Evolutionary conservation across 257 asterid species (phyloP).

Genomic region (Forsythia suspensa): DNA sequence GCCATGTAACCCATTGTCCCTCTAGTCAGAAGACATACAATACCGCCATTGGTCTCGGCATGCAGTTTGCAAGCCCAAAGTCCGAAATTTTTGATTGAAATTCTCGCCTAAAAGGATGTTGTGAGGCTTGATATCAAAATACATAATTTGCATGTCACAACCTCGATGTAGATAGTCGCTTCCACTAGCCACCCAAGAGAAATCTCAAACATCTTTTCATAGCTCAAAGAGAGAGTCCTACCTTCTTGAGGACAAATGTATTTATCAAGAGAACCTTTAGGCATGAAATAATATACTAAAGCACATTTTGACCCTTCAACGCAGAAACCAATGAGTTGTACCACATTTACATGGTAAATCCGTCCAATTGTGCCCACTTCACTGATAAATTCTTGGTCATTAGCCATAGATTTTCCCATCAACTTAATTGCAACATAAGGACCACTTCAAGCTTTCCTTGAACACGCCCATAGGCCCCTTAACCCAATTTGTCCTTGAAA

Average conservation of each 20-base stretch:
- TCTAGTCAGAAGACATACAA: background rate
- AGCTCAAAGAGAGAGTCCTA: slow-evolving; percentile 22
- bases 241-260: slow-evolving; percentile 20
- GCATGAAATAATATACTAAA: slow-evolving; percentile 43
- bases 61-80: background rate
- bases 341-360: slow-evolving; percentile 41
- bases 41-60: background rate
- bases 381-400: slow-evolving; percentile 13
- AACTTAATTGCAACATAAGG: background rate
- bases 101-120: background rate
- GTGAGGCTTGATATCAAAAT: background rate
- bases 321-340: slow-evolving; percentile 50
- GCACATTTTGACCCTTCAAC: slow-evolving; percentile 39
- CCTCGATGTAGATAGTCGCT: background rate
- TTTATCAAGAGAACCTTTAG: slow-evolving; percentile 46
- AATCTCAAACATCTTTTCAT: slow-evolving; percentile 39
- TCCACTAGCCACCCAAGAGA: slow-evolving; percentile 36
- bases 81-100: background rate
- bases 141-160: background rate
- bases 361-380: slow-evolving; percentile 42
- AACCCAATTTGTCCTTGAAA: slow-evolving; percentile 46
- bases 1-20: background rate
- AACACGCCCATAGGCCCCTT: slow-evolving; percentile 52
- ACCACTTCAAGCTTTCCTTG: slow-evolving; percentile 48
- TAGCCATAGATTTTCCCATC: background rate